These are phyloP conservation scores for Stagonosporopsis vannaccii DNA, from an alignment of 2,329 filamentous ascomycete species.

Conservation along the genomic window DNA sequence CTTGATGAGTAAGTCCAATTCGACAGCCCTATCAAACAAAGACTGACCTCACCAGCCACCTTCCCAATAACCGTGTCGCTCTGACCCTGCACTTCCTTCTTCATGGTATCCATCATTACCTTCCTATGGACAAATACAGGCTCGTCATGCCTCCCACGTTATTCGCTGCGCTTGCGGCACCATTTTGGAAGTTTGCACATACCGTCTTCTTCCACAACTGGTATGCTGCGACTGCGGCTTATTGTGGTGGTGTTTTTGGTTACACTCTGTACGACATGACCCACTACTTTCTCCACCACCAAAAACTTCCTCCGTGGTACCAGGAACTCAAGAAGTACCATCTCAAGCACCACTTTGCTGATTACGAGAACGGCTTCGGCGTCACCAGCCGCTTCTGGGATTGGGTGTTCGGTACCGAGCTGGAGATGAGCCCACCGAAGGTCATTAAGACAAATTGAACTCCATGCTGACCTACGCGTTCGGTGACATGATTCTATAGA, in stretches of 20 bases:
- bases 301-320: constrained; percentile 89
- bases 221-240: constrained; percentile 79
- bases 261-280: constrained; percentile 97
- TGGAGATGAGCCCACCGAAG: constrained; percentile 63
- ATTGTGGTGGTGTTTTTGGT: constrained; percentile 89
- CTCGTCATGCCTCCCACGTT: constrained; percentile 96
- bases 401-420: constrained; percentile 85
- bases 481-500: constrained; percentile 3
- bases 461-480: not conserved
- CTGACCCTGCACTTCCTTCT: constrained; percentile 91
- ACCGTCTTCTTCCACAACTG: constrained; percentile 82
- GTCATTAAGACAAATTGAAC: constrained; percentile 54
- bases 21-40: constrained; percentile 21
- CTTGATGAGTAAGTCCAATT: constrained; percentile 76
- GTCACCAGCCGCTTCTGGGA: constrained; percentile 99
- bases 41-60: constrained; percentile 63
- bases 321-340: constrained; percentile 96
- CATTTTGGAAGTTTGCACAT: constrained; percentile 94
- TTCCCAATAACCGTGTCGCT: constrained; percentile 89
- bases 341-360: constrained; percentile 94
- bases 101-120: constrained; percentile 96
- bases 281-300: constrained; percentile 98
- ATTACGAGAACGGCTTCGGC: constrained; percentile 97
- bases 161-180: constrained; percentile 81
- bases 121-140: constrained; percentile 98